Conservation (phyloP, 1,284 basidiomycete genomes). For the Ustilago sp. region DNA sequence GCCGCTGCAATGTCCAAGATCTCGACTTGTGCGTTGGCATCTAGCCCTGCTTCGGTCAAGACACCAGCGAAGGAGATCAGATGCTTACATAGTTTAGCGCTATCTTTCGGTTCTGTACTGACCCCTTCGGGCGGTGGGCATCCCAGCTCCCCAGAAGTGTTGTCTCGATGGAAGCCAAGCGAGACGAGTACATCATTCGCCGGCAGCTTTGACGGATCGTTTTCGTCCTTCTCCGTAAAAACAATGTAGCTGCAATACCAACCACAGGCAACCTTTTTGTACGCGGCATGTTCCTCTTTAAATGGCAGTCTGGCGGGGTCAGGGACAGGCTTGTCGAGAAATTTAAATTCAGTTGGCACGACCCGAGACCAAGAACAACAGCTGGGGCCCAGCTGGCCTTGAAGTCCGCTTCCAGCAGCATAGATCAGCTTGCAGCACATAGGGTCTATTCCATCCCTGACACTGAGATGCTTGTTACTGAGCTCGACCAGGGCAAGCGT, state of each 20-base stretch:
- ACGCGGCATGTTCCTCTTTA: neutral
- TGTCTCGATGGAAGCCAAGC: constrained; percentile 31
- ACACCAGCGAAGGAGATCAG: constrained; percentile 21
- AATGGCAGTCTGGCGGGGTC: neutral
- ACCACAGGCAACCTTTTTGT: constrained; percentile 32
- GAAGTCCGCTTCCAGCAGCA: constrained; percentile 21
- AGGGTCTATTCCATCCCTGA: too few species aligned
- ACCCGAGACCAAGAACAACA: neutral
- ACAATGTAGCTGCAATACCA: constrained; percentile 52
- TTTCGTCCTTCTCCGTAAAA: neutral
- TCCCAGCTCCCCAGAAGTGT: constrained; percentile 48
- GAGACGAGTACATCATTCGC: constrained; percentile 31
- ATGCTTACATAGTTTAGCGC: constrained; percentile 14
- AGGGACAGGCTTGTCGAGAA: neutral
- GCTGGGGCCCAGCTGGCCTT: constrained; percentile 39
- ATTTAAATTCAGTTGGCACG: neutral
- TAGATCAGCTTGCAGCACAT: constrained; percentile 19
- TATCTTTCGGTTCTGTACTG: neutral
- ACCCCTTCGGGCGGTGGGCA: neutral
- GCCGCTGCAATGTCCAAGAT: constrained; percentile 35
- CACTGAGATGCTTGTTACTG: too few species aligned
- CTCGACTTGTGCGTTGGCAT: neutral
- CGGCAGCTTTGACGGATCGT: neutral
- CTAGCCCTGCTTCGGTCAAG: constrained; percentile 18
- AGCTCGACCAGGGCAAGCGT: constrained; percentile 32